These are phyloP conservation scores for Chaetoceros tenuissimus DNA, from an alignment of 108 stramenopile species.

Conservation along the genomic window DNA sequence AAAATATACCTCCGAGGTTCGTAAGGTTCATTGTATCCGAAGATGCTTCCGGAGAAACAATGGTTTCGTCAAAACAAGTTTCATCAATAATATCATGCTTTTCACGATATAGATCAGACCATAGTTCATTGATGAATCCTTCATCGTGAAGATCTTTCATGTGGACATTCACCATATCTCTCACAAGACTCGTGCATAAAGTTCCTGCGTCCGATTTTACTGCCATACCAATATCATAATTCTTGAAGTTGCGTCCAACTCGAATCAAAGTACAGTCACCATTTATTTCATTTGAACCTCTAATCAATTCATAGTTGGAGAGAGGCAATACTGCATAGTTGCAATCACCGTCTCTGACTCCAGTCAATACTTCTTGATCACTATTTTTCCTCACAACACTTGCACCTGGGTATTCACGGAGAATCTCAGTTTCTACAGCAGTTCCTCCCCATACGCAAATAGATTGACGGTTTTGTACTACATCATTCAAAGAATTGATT, in stretches of 20 bases:
- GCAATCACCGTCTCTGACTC: conserved; percentile 4
- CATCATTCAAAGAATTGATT: conserved; percentile 12
- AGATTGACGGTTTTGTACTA: not conserved
- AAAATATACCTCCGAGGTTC: too few species aligned
- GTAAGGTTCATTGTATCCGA: too few species aligned
- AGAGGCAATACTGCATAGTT: conserved; percentile 4
- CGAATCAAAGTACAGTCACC: conserved; percentile 9
- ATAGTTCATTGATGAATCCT: conserved; percentile 15
- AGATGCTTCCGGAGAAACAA: too few species aligned
- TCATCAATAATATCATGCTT: too few species aligned
- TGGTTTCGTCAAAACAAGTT: too few species aligned
- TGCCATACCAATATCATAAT: too few species aligned
- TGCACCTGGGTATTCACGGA: conserved; percentile 5
- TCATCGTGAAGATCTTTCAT: conserved; percentile 21
- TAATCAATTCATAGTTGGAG: conserved; percentile 1
- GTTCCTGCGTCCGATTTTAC: conserved; percentile 11
- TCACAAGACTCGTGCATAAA: conserved; percentile 5
- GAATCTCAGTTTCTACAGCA: not conserved
- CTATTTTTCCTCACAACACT: conserved; percentile 1
- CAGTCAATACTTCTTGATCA: conserved; percentile 5
- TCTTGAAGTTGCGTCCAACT: conserved; percentile 3
- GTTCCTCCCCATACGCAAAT: conserved; percentile 9
- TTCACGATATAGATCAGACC: too few species aligned
- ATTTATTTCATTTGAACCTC: conserved; percentile 3
- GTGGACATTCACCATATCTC: conserved; percentile 14